A percentile compares a stretch with the other conserved stretches of the same genome.
Conservation (phyloP, 1,284 basidiomycete genomes). For the Cryptococcus wingfieldii region DNA sequence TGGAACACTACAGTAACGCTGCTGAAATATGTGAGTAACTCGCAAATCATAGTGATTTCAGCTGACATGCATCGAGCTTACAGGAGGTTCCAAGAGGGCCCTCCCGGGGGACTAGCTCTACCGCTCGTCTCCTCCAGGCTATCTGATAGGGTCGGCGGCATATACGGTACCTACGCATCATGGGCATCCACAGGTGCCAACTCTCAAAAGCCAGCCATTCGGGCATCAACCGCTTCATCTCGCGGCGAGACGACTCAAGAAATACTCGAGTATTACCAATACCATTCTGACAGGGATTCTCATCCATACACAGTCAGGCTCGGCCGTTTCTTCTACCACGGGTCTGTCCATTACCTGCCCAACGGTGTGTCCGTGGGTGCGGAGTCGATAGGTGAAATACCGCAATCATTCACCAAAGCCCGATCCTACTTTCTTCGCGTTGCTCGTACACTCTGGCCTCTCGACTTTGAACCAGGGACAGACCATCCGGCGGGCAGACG, state of each 20-base stretch:
- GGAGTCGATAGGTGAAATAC: slow-evolving; percentile 76
- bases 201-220: slow-evolving; percentile 67
- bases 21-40: slow-evolving; percentile 67
- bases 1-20: slow-evolving; percentile 81
- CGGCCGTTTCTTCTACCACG: slow-evolving; percentile 90
- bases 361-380: slow-evolving; percentile 79
- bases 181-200: slow-evolving; percentile 63
- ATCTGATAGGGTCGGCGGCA: slow-evolving; percentile 85
- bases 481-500: slow-evolving; percentile 48
- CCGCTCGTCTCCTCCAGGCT: slow-evolving; percentile 76
- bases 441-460: slow-evolving; percentile 75
- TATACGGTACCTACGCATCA: slow-evolving; percentile 82
- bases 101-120: slow-evolving; percentile 83
- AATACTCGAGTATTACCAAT: slow-evolving; percentile 87
- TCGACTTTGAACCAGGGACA: slow-evolving; percentile 54
- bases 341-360: slow-evolving; percentile 68
- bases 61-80: slow-evolving; percentile 55
- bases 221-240: slow-evolving; percentile 71
- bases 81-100: slow-evolving; percentile 69
- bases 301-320: slow-evolving; percentile 78
- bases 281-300: slow-evolving; percentile 85
- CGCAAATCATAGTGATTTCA: not conserved
- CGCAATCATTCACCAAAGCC: slow-evolving; percentile 69
- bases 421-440: slow-evolving; percentile 75
- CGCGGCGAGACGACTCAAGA: slow-evolving; percentile 90